A percentile compares a stretch with the other conserved stretches of the same genome.
Conservation (phyloP, 2,329 filamentous ascomycete genomes). For the Penicillium sp. region DNA sequence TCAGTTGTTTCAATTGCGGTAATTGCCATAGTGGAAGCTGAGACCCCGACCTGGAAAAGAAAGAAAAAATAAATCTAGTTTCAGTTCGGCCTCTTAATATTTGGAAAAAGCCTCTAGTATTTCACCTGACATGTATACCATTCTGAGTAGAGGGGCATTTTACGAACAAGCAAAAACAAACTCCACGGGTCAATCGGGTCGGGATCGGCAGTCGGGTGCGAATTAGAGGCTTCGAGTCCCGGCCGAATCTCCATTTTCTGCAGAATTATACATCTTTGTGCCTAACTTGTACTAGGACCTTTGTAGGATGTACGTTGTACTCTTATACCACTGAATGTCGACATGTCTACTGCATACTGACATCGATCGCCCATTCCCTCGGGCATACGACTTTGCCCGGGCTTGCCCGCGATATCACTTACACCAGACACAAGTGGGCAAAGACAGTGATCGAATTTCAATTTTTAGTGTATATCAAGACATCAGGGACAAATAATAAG, state of each 20-base stretch:
- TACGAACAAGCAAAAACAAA: no score
- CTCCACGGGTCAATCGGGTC: neutral
- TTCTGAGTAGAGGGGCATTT: no score
- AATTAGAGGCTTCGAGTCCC: neutral
- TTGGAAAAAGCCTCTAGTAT: no score
- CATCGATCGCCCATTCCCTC: neutral
- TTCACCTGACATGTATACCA: no score
- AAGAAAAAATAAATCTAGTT: no score
- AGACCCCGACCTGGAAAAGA: no score
- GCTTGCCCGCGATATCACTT: neutral
- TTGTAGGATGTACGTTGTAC: no score
- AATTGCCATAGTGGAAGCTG: no score
- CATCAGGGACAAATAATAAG: neutral
- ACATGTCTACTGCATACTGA: neutral
- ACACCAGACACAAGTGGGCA: neutral
- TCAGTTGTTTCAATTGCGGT: no score
- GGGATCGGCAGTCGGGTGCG: slow-evolving; percentile 1
- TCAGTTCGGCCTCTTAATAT: no score
- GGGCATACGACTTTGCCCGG: neutral
- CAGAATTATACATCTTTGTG: neutral
- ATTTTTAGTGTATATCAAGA: neutral
- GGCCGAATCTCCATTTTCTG: slow-evolving; percentile 1
- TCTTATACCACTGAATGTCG: neutral
- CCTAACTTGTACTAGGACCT: neutral
- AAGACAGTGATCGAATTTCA: neutral